Conservation (phyloP, 441 rosid species). For the Breynia disticha region DNA sequence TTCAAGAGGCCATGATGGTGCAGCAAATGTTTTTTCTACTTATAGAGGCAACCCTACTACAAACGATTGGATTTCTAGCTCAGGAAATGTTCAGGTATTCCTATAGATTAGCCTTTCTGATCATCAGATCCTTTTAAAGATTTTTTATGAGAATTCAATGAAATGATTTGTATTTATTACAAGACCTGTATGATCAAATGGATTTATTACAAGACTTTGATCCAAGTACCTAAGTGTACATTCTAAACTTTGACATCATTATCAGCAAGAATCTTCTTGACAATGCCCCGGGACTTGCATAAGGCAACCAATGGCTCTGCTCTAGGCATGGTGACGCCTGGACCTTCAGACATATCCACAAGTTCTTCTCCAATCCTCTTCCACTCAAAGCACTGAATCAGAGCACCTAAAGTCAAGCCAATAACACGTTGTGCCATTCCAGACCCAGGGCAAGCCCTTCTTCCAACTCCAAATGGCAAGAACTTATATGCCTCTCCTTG, state of each 20-base stretch:
- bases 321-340: neutral
- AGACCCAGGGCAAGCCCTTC: neutral
- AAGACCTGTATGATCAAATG: too few species aligned
- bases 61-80: conserved; percentile 52
- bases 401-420: neutral
- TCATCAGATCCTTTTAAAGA: too few species aligned
- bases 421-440: neutral
- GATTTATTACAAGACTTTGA: too few species aligned
- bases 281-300: neutral
- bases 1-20: conserved; percentile 11
- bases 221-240: too few species aligned
- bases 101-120: neutral
- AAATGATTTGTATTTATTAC: too few species aligned
- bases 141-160: too few species aligned
- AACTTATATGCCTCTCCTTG: neutral
- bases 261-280: too few species aligned
- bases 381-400: neutral
- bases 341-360: neutral
- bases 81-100: conserved; percentile 25
- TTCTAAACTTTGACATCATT: too few species aligned
- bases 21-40: conserved; percentile 5
- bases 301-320: neutral
- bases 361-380: neutral
- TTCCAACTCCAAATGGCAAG: neutral
- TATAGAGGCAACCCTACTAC: conserved; percentile 56